Percentiles rank a stretch among this genome's conserved stretches.
Conservation (phyloP, 768 basidiomycete genomes). For the Leccinum longicurvipes region DNA sequence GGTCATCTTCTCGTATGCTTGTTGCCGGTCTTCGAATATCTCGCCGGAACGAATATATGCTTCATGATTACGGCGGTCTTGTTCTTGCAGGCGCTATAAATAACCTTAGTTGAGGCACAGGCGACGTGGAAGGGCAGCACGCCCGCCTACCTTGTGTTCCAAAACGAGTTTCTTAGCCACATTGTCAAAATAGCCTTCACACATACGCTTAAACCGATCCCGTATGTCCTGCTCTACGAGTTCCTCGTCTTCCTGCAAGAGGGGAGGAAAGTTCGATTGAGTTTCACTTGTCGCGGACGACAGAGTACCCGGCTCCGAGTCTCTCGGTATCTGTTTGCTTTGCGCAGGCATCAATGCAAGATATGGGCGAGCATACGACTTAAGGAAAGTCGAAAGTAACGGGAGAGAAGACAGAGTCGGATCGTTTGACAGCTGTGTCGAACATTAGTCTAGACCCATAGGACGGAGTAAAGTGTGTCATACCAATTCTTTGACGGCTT, state of each 20-base stretch:
- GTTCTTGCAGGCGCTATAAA: slow-evolving; percentile 86
- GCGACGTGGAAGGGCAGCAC: not conserved
- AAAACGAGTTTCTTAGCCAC: slow-evolving; percentile 89
- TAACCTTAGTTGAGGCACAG: not conserved
- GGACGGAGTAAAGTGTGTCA: slow-evolving; percentile 26
- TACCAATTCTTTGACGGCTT: slow-evolving; percentile 80
- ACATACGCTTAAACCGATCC: slow-evolving; percentile 88
- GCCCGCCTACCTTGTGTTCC: slow-evolving; percentile 73
- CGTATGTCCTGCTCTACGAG: slow-evolving; percentile 83
- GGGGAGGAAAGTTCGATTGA: slow-evolving; percentile 39
- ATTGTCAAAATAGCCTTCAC: slow-evolving; percentile 88
- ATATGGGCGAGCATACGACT: slow-evolving; percentile 85
- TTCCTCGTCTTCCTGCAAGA: slow-evolving; percentile 58
- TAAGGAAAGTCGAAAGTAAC: slow-evolving; percentile 87
- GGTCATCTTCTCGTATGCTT: slow-evolving; percentile 98
- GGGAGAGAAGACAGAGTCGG: slow-evolving; percentile 85
- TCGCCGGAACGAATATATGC: slow-evolving; percentile 99
- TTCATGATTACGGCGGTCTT: slow-evolving; percentile 95
- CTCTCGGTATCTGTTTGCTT: slow-evolving; percentile 56
- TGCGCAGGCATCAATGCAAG: slow-evolving; percentile 67
- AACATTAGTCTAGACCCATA: slow-evolving; percentile 9
- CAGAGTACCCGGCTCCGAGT: slow-evolving; percentile 55
- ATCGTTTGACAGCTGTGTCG: slow-evolving; percentile 76
- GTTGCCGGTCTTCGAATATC: slow-evolving; percentile 98
- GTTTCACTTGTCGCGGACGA: slow-evolving; percentile 36